Evolutionary conservation across 2,329 filamentous ascomycete species (phyloP).

Genomic region (Paecilomyces dactylethromorphus): DNA sequence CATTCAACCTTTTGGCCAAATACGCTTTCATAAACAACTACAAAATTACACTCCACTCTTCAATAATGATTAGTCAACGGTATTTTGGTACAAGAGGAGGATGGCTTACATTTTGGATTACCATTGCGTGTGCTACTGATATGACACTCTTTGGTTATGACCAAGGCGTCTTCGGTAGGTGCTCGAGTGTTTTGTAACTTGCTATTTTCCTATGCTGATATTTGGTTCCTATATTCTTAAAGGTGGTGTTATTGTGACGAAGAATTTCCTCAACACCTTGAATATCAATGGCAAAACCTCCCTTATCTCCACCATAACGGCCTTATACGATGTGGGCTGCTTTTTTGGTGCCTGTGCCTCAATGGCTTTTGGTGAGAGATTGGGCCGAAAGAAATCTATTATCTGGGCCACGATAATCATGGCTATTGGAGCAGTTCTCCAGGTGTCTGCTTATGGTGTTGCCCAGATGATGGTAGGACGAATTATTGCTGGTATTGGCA

Average conservation of each 20-base stretch:
- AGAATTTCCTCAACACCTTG: slow-evolving; percentile 46
- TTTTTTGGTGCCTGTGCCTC: slow-evolving; percentile 50
- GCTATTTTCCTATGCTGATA: neutral
- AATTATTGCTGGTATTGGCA: slow-evolving; percentile 41
- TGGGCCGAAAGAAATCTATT: slow-evolving; percentile 43
- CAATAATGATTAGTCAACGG: too few relatives aligned
- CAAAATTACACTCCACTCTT: too few relatives aligned
- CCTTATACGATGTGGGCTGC: slow-evolving; percentile 54
- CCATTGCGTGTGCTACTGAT: slow-evolving; percentile 41
- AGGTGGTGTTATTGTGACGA: slow-evolving; percentile 50
- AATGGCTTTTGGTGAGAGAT: slow-evolving; percentile 34
- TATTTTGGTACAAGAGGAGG: slow-evolving; percentile 50
- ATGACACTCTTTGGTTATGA: slow-evolving; percentile 45
- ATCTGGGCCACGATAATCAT: slow-evolving; percentile 43
- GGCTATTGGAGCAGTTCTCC: slow-evolving; percentile 43
- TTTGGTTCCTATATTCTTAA: neutral
- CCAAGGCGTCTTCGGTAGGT: slow-evolving; percentile 47
- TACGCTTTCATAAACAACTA: too few relatives aligned
- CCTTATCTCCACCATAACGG: slow-evolving; percentile 42
- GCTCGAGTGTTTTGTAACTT: too few relatives aligned
- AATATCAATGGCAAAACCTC: slow-evolving; percentile 33
- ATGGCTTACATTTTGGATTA: slow-evolving; percentile 54
- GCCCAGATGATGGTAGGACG: slow-evolving; percentile 46
- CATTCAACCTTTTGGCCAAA: too few relatives aligned
- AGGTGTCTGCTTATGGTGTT: slow-evolving; percentile 39